Evolutionary conservation across 2,329 filamentous ascomycete genomes (phyloP), one percentile per base, ranked within the genome.

Genomic region (Cladophialophora psammophila): DNA sequence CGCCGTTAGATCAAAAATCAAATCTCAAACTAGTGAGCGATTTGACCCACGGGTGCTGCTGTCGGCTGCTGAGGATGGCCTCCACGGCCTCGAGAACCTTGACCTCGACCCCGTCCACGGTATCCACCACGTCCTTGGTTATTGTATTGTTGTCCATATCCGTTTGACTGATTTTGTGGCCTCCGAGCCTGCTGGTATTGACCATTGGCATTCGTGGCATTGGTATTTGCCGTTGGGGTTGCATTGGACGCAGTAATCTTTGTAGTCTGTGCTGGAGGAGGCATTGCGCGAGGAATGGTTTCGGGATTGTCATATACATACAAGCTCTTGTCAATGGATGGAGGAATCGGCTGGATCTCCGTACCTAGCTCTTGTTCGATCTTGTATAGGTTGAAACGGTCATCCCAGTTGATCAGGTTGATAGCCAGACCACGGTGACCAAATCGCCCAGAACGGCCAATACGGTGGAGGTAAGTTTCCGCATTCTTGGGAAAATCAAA

Each of bases 401-500:
- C 95, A 65, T 99, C 95, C 95, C 95, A 99, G 80, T 96, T 98
- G 85, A 99, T 99, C 78, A 99, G 84, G 81, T 99, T 99, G 78
- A 99, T 99, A 71, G 96, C 96, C 73, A 99, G 85, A 86, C 95
- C 95, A 76, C 98, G 86, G 81, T 99, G 95, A 72, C 95, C 95
- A 78, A 97, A 99, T 72, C 95, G 92, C 73, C 95, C 95, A 60
- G 95, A 99, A 77, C 95, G 92, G 84, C 95, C 95, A 78, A 99
- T 99, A 73, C 95, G 93, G 82, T 99, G 95, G 65, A 99, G 89
- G 78, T 99, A 99, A 0, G 95, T 99, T 82, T 99, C 95, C 15
- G 95, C 96, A 76, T 99, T 99, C 84, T 99, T 99, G 63, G 95
- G 95, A 79, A 99, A 99, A 77, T 99, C 95, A 76, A 99, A 99